Conservation (phyloP, 495 filamentous ascomycete genomes). For the Tirmania nivea region DNA sequence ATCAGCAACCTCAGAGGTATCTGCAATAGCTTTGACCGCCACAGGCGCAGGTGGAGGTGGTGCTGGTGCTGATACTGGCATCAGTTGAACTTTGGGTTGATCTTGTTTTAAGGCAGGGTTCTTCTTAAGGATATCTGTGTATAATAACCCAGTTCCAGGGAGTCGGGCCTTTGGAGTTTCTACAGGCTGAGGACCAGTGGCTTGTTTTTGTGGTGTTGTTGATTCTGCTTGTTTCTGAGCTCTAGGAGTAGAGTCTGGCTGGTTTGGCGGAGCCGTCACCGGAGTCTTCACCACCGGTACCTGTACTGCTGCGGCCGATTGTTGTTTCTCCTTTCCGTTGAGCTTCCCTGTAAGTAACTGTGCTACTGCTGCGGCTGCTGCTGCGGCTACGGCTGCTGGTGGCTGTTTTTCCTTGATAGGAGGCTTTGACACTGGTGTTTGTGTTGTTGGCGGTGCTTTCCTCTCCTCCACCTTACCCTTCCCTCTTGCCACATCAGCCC, state of each 20-base stretch:
- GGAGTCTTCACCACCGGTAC: no score
- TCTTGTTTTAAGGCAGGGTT: neutral
- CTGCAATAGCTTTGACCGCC: neutral
- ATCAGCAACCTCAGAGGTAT: no score
- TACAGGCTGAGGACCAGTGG: neutral
- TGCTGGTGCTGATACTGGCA: neutral
- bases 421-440: no score
- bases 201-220: neutral
- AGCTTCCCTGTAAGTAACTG: no score
- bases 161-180: neutral
- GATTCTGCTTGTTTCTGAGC: neutral
- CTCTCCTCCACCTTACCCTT: neutral
- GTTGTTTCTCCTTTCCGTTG: no score
- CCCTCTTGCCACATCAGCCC: neutral
- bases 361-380: no score
- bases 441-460: no score
- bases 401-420: no score
- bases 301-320: no score
- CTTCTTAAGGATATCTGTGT: neutral
- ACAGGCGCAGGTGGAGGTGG: neutral
- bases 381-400: no score
- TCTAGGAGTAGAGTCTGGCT: neutral
- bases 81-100: neutral
- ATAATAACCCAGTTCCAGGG: neutral
- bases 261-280: no score